These are phyloP conservation scores for Dactylellina haptotyla DNA, from an alignment of 2,329 filamentous ascomycete species.

Conservation along the genomic window DNA sequence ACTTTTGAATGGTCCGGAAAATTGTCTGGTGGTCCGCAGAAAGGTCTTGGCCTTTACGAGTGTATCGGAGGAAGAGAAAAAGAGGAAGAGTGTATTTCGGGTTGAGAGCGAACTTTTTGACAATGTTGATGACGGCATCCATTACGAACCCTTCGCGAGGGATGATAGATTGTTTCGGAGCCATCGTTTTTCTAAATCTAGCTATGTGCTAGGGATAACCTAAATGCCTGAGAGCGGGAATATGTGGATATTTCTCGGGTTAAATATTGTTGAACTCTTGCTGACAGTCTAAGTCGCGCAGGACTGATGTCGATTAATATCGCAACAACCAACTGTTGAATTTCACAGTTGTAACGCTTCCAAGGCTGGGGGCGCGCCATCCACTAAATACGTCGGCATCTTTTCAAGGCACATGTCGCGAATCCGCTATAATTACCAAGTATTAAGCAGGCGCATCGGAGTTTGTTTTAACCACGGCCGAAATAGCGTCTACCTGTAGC, in stretches of 20 bases:
- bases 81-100: constrained; percentile 73
- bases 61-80: constrained; percentile 72
- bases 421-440: constrained; percentile 10
- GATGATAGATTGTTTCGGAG: constrained; percentile 47
- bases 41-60: constrained; percentile 70
- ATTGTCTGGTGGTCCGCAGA: constrained; percentile 66
- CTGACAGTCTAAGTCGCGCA: background rate
- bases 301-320: no score
- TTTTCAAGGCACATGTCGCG: constrained; percentile 43
- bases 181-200: constrained; percentile 6
- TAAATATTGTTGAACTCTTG: background rate
- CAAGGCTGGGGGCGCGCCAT: constrained; percentile 26
- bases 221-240: background rate
- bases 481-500: constrained; percentile 9
- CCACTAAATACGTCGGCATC: constrained; percentile 39
- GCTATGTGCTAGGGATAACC: background rate
- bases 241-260: background rate
- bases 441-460: constrained; percentile 1
- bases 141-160: constrained; percentile 51
- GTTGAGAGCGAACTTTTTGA: constrained; percentile 72
- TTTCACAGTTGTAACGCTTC: no score
- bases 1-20: constrained; percentile 67
- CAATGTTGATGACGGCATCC: constrained; percentile 41
- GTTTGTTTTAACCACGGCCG: constrained; percentile 51
- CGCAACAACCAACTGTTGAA: no score